Conservation (phyloP, 805 yeast species). For the Nakazawaea populi region DNA sequence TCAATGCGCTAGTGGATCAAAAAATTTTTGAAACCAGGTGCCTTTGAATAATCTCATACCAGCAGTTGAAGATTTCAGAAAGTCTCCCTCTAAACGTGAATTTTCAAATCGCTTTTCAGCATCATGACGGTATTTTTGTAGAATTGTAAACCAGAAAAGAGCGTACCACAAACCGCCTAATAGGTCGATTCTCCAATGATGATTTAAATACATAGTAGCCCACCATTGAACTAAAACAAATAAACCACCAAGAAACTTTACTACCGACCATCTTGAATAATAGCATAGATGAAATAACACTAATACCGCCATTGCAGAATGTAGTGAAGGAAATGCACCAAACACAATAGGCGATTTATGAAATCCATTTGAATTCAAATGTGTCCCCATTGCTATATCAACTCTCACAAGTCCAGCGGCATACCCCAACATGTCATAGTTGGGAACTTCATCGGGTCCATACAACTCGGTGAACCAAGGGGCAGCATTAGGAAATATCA, state of each 20-base stretch:
- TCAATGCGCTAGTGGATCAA: conserved; percentile 38
- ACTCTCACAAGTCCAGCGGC: conserved; percentile 67
- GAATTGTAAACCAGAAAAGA: conserved; percentile 32
- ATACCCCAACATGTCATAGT: conserved; percentile 59
- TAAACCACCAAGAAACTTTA: conserved; percentile 29
- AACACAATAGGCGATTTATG: conserved; percentile 65
- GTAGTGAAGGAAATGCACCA: conserved; percentile 72
- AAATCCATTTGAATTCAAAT: conserved; percentile 54
- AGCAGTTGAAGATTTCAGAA: conserved; percentile 40
- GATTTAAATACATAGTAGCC: conserved; percentile 70
- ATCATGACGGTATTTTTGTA: conserved; percentile 27
- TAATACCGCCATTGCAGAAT: conserved; percentile 58
- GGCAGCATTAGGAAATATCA: conserved; percentile 64
- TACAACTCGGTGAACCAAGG: conserved; percentile 67
- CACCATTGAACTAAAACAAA: conserved; percentile 63
- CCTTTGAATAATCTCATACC: conserved; percentile 62
- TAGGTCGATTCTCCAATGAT: conserved; percentile 64
- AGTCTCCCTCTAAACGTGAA: conserved; percentile 32
- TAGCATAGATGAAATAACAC: conserved; percentile 38
- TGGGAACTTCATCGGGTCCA: conserved; percentile 50
- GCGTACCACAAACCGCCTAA: conserved; percentile 52
- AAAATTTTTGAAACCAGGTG: conserved; percentile 41
- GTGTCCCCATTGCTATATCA: conserved; percentile 59
- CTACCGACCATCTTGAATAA: conserved; percentile 29
- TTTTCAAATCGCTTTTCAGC: conserved; percentile 31